These are phyloP conservation scores for Climacium dendroides DNA, from an alignment of 225 moss, liverwort and hornwort species.

Conservation along the genomic window DNA sequence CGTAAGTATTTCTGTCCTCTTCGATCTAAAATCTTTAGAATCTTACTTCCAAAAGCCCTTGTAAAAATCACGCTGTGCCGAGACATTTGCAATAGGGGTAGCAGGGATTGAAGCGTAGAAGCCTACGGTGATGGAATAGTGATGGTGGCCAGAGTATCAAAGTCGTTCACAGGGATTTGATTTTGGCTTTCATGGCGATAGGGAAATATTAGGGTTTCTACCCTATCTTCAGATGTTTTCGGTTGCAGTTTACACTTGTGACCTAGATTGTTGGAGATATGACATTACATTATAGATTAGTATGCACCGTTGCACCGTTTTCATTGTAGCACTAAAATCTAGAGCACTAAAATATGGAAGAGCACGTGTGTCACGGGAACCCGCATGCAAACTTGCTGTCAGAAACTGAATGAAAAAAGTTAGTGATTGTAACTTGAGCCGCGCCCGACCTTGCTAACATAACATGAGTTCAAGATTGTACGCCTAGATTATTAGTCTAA, in stretches of 20 bases:
- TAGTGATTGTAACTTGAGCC: not conserved
- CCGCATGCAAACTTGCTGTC: not conserved
- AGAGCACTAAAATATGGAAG: not conserved
- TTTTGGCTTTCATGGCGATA: not conserved
- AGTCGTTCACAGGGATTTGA: not conserved
- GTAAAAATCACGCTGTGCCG: not conserved
- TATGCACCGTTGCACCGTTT: not conserved
- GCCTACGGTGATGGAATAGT: not conserved
- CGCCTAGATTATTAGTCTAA: too few relatives aligned
- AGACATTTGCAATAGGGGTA: not conserved
- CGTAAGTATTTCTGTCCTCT: constrained; percentile 5
- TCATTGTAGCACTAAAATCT: not conserved
- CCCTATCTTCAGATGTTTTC: not conserved
- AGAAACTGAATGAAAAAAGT: not conserved
- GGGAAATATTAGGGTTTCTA: not conserved
- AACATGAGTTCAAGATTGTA: not conserved
- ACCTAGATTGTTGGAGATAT: not conserved
- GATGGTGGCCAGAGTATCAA: not conserved
- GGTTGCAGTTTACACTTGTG: not conserved
- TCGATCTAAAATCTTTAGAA: not conserved
- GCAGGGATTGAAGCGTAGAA: not conserved
- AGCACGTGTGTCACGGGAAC: not conserved
- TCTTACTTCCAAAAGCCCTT: not conserved
- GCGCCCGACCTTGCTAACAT: not conserved
- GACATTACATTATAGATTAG: not conserved